Conservation (phyloP, 1,284 basidiomycete species). For the Agaricales sp. region DNA sequence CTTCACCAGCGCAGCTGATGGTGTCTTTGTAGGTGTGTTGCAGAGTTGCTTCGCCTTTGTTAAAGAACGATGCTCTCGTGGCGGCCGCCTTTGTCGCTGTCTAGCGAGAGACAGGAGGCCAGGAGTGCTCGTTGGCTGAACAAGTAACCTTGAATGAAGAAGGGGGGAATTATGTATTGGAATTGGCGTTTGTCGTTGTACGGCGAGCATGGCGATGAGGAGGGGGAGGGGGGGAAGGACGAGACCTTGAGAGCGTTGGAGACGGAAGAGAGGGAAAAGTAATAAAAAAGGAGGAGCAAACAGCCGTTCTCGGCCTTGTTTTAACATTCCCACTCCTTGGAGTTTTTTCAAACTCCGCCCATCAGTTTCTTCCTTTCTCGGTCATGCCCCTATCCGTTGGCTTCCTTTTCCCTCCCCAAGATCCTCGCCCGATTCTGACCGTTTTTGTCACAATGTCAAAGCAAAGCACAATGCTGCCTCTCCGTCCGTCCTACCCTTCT, state of each 20-base stretch:
- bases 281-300: too few species aligned
- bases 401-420: too few species aligned
- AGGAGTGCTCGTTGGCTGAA: conserved; percentile 61
- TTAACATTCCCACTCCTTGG: background rate
- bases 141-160: conserved; percentile 20
- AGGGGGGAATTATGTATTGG: background rate
- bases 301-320: background rate
- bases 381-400: too few species aligned
- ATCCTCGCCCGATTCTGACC: too few species aligned
- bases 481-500: too few species aligned
- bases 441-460: too few species aligned
- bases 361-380: too few species aligned
- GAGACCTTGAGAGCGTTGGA: background rate
- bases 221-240: background rate
- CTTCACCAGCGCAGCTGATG: conserved; percentile 1
- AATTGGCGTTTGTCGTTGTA: background rate
- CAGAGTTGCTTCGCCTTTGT: conserved; percentile 23
- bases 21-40: conserved; percentile 11
- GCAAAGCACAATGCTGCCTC: too few species aligned
- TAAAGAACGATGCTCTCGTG: conserved; percentile 24
- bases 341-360: too few species aligned
- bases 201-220: background rate
- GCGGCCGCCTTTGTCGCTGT: conserved; percentile 30
- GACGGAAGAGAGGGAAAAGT: background rate
- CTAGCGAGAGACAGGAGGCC: conserved; percentile 62